Base-by-base conservation (phyloP, 2,329 filamentous ascomycete genomes). In the Aspergillus jensenii region DNA sequence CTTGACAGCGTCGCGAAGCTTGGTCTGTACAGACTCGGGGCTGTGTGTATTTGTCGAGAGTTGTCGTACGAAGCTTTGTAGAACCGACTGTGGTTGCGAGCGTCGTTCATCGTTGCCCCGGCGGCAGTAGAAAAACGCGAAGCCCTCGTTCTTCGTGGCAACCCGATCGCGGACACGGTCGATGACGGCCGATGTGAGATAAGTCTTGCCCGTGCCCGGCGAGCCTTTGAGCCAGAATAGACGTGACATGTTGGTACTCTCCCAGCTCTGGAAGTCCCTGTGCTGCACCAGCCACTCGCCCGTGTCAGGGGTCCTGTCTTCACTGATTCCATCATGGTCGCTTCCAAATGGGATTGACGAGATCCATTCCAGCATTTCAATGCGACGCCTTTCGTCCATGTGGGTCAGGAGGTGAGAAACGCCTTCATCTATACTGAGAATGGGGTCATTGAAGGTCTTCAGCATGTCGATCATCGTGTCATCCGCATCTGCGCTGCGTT, bases 51-150 rank as follows among this genome's bases (percentile, higher is more conserved):
- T 55, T 11, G 65, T 66, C 2, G 72, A 70, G 0, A 76, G 60
- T 40, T 74, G 69, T 21, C 67, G 67, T 1, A 71, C 60, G 48
- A 68, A 65, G 52, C 69, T 72, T 44, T 62, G 68, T 3, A 77
- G 60, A n/a, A 76, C 64, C 2, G 61, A 63, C 2, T 67, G 53
- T 6, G 73, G 66, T 14, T 74, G 55, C 40, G 63, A 59, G 8
- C 68, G 67, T 59, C 49, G 4, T 23, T 45, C 43, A 4, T 55
- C 53, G 12, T 31, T 31, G 27, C 7, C 11, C 6, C 35, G 39
- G 23, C 31, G 15, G 17, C 53, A 55, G 37, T 55, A 55, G 9
- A 55, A 55, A 15, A 49, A 55, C 1, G 53, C 53, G 27, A 55
- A 49, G 1, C 45, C 45, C 23, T 55, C 45, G 8, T 48, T 27